Base-by-base conservation (phyloP, 306 rosid genomes). In the Castanopsis chinensis region DNA sequence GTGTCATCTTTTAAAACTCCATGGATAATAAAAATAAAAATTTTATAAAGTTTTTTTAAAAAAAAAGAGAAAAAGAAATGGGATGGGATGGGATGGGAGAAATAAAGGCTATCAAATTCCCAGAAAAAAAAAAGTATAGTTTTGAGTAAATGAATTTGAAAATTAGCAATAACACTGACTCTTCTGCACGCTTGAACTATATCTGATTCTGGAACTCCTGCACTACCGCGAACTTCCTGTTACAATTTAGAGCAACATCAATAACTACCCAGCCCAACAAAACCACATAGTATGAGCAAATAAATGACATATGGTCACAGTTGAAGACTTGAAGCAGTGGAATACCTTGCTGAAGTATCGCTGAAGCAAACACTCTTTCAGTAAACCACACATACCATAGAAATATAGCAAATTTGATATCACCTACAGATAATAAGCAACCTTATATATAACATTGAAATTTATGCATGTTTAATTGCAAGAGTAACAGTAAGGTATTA, bases 331-430 rank as follows among this genome's bases (percentile, higher is more conserved):
- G 64, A 65, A 56, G 77, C 53, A 27, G 45, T 53, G 54, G 74
- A 78, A 71, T 78, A 94, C 98, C 98, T 94, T 90, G 89, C 98
- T 92, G 87, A 94, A 94, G 82, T 92, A 92, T 27, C 98, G 87
- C 83, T 92, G 97, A 79, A 94, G 96, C 84, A 94, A 83, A 85
- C 87, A 94, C 82, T 94, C 98, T 78, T 92, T 94, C 67, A 90
- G 72, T 87, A 94, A 75, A 35, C 92, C 94, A 71, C 97, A 92
- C 88, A 87, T 90, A 83, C 96, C 98, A 82, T 94, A 92, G 81
- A 85, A 94, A 79, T 94, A 90, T 57, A 94, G 86, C 87, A 89
- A 85, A 78, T 94, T 92, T 19, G 93, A 85, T 86, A 90, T 89
- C 76, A 94, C 92, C 98, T 94, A 59, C 61, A 82, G 35, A 84